Base-by-base conservation (phyloP, 2,329 filamentous ascomycete species). In the Ophiostoma pallidulum region DNA sequence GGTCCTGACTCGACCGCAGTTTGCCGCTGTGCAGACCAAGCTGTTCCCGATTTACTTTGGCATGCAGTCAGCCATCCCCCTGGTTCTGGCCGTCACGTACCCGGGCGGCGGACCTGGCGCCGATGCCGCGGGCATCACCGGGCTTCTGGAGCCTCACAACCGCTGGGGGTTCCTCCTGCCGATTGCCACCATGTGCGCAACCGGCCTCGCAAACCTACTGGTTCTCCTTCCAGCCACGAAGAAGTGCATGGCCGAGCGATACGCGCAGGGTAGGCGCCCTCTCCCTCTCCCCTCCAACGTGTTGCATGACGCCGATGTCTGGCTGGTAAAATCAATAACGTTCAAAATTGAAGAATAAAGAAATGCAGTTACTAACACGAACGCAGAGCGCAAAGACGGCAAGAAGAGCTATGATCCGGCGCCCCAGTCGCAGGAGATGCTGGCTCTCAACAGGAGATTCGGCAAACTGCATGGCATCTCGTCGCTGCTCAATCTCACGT, bases 1-100 rank as follows among this genome's bases (percentile, higher is more conserved):
- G 60, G 75, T 78, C 10, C 79, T 96, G 32, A 80, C 87, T 22
- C 80, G 87, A 22, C 78, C 86, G 0, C 80, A 87, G 61, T 97
- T 98, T 70, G 79, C 83, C 22, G 73, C 80, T 16, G 76, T 96
- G 28, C 91, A 96, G 66, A 75, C 80, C 55, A 78, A 78, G 53
- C 78, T 90, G 45, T 95, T 96, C 69, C 88, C 88, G 29, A 74
- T 87, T 58, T 98, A 94, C 72, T 97, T 97, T 64, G 72, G 78
- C 39, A 70, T 97, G 49, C 91, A 97, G 68, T 82, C 87, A 4
- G 73, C 75, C 6, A 70, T 91, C 1, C 87, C 92, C 0, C 64
- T 83, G 14, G 60, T 86, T 19, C 70, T 96, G 16, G 82, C 84
- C 18, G 62, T 94, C 47, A 96, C 91, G 4, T 91, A 87, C 61